phyloP scores from a whole-genome alignment of 2,329 filamentous ascomycete genomes.

The Lojkania enalia region DNA sequence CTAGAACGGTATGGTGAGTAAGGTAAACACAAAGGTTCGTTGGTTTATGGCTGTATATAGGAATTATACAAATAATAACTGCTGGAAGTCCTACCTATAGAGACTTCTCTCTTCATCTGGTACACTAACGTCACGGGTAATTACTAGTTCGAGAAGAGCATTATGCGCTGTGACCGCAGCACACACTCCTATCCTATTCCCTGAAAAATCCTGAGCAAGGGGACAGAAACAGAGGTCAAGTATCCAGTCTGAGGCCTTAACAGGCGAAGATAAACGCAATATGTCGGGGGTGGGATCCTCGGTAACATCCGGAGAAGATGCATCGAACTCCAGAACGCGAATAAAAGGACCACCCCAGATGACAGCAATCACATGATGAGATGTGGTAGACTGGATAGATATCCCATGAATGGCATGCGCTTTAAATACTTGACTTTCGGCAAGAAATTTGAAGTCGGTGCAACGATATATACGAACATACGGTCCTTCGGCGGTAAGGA shows the following conservation, averaged over 20 bases:
- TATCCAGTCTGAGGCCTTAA: constrained; percentile 43
- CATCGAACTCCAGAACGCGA: constrained; percentile 47
- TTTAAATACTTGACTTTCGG: constrained; percentile 59
- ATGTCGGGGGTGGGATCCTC: constrained; percentile 12
- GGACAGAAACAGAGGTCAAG: constrained; percentile 33
- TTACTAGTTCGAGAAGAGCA: constrained; percentile 63
- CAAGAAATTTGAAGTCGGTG: constrained; percentile 26
- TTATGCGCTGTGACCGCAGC: constrained; percentile 80
- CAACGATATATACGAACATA: constrained; percentile 45
- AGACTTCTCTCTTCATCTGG: background rate
- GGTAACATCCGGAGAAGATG: constrained; percentile 25
- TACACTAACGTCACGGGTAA: constrained; percentile 4
- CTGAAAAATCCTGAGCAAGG: background rate
- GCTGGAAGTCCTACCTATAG: constrained; percentile 13
- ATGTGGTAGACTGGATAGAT: constrained; percentile 43
- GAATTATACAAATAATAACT: constrained; percentile 1
- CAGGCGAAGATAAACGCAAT: constrained; percentile 23
- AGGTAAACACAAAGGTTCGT: background rate
- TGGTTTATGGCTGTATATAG: background rate
- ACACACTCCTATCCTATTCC: constrained; percentile 11
- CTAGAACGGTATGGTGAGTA: constrained; percentile 9
- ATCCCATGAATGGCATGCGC: constrained; percentile 78
- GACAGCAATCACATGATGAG: constrained; percentile 30
- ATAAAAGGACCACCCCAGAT: constrained; percentile 50
- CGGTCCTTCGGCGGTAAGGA: constrained; percentile 51